Evolutionary conservation across 2,329 filamentous ascomycete species (phyloP).

Genomic region (Acarospora socialis): DNA sequence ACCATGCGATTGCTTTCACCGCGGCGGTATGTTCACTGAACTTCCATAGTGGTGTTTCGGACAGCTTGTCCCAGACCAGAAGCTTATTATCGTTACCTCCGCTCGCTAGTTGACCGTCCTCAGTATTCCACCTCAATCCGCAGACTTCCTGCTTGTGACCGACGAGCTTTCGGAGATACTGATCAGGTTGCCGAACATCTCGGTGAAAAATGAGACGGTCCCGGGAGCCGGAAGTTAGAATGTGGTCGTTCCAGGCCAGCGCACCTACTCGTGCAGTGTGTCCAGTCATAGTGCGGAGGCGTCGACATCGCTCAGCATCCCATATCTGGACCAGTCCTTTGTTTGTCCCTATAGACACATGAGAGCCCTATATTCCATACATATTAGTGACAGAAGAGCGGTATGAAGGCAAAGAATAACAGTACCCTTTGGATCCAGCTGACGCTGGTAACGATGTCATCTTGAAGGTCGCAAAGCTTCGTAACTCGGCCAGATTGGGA

Average conservation of each 20-base stretch:
- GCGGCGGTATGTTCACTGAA: slow-evolving; percentile 91
- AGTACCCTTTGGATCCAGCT: slow-evolving; percentile 87
- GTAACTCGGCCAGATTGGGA: slow-evolving; percentile 81
- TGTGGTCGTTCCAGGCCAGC: slow-evolving; percentile 95
- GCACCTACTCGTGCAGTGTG: slow-evolving; percentile 88
- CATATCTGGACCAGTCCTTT: slow-evolving; percentile 95
- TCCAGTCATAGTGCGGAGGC: slow-evolving; percentile 89
- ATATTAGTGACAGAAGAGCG: slow-evolving; percentile 10
- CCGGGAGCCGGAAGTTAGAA: slow-evolving; percentile 85
- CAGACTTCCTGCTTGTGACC: slow-evolving; percentile 98
- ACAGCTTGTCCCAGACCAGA: slow-evolving; percentile 95
- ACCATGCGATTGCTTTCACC: slow-evolving; percentile 97
- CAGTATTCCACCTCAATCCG: slow-evolving; percentile 90
- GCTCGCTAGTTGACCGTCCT: slow-evolving; percentile 86
- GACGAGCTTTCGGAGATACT: slow-evolving; percentile 72
- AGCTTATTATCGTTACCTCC: slow-evolving; percentile 98
- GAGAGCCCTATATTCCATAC: slow-evolving; percentile 53
- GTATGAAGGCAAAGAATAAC: slow-evolving; percentile 12
- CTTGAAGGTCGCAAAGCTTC: slow-evolving; percentile 80
- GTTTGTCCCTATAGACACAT: slow-evolving; percentile 86
- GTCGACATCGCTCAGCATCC: slow-evolving; percentile 77
- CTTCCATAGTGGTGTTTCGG: slow-evolving; percentile 82
- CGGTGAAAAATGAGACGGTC: slow-evolving; percentile 91
- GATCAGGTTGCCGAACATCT: slow-evolving; percentile 83
- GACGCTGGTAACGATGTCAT: slow-evolving; percentile 91